Base-by-base conservation (phyloP, 2,329 filamentous ascomycete genomes). In the Aspergillus hiratsukae region DNA sequence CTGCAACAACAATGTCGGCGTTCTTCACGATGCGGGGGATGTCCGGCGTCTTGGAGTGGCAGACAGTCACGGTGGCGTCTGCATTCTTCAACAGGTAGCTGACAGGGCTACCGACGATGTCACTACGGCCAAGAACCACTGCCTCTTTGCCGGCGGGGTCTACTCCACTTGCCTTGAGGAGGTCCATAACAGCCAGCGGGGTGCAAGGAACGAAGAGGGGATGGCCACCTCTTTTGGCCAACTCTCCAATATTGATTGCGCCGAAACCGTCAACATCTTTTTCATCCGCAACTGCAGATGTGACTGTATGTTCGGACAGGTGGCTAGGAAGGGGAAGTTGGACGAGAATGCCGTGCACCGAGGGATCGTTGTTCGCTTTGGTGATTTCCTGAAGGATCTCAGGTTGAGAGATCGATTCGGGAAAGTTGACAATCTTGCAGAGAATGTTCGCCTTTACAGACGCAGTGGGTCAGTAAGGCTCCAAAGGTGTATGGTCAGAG, bases 211-310 rank as follows among this genome's bases (percentile, higher is more conserved):
- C 85, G 77, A 99, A 99, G 60, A 90, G 81, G 49, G 94, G 94
- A 63, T 84, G 85, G 48, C 94, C 94, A 51, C 94, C 93, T 66
- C 91, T 87, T 83, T 99, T 99, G 67, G 94, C 92, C 66, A 99
- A 83, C 79, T 97, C 93, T 63, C 94, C 94, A 71, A 99, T 97
- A 78, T 97, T 99, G 69, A 83, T 83, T 55, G 91, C 88, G 55
- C 94, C 93, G 70, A 99, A 99, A 52, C 94, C 94, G 76, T 99
- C 94, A 52, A 99, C 94, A 80, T 99, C 94, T 78, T 99, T 99
- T 76, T 94, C 89, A 67, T 93, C 89, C 46, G 89, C 83, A 19
- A 99, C 94, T 21, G 91, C 88, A 50, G 91, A 96, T 31, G 94
- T 99, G 69, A 99, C 81, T 45, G 83, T 80, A 72, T 96, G 91